Percentiles rank a stretch among this genome's conserved stretches.
Evolutionary conservation across 2,329 filamentous ascomycete species (phyloP).

Genomic region (Corinectria fuckeliana): DNA sequence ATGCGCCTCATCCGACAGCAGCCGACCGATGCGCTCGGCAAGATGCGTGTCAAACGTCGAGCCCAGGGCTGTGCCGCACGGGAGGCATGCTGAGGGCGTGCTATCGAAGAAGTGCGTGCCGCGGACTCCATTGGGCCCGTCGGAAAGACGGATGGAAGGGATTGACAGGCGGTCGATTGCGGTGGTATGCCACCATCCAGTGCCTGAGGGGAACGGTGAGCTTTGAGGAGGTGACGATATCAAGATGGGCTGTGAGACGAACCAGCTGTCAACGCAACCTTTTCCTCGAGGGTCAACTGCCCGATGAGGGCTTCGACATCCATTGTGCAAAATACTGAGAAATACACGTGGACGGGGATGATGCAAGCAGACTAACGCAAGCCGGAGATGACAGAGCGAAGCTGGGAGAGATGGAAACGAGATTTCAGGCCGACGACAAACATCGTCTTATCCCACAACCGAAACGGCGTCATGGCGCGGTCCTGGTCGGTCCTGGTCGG

Average conservation of each 20-base stretch:
- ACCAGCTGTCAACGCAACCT: slow-evolving; percentile 22
- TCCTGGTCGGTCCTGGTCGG: neutral
- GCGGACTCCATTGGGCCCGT: slow-evolving; percentile 31
- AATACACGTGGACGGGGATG: neutral
- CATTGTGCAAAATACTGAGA: slow-evolving; percentile 4
- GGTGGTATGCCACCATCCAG: slow-evolving; percentile 29
- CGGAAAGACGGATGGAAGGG: slow-evolving; percentile 21
- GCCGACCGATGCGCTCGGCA: slow-evolving; percentile 16
- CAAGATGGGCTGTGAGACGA: neutral
- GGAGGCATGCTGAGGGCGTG: slow-evolving; percentile 29
- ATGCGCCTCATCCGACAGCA: slow-evolving; percentile 28
- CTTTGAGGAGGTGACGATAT: neutral
- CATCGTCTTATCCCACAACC: neutral
- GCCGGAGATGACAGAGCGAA: neutral
- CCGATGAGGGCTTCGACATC: slow-evolving; percentile 21
- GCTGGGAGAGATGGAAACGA: neutral
- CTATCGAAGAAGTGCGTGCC: slow-evolving; percentile 34
- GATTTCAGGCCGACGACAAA: neutral
- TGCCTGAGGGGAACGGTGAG: slow-evolving; percentile 8
- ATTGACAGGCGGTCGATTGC: slow-evolving; percentile 23
- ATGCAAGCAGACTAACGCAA: neutral
- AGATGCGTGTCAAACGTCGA: slow-evolving; percentile 24
- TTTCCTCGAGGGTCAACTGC: slow-evolving; percentile 26
- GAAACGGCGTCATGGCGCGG: neutral
- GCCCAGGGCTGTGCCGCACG: slow-evolving; percentile 27